Conservation (phyloP, 2,329 filamentous ascomycete genomes). For the Curvularia lunata region DNA sequence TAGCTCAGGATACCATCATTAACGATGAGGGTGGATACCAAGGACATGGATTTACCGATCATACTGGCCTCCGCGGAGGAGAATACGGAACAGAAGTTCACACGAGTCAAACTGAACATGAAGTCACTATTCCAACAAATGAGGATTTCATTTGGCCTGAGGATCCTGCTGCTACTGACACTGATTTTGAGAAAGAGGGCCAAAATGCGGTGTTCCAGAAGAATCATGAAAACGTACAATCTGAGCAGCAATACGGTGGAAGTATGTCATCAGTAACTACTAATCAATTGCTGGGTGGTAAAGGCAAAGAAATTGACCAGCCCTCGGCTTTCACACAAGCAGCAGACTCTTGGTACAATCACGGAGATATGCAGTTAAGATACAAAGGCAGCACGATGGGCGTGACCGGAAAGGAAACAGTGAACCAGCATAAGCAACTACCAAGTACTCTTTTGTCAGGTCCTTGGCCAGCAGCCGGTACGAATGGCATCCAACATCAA, state of each 20-base stretch:
- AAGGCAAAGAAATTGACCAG: background rate
- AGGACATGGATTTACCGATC: background rate
- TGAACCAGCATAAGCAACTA: background rate
- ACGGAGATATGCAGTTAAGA: background rate
- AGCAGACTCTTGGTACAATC: too few relatives aligned
- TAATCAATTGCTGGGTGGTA: background rate
- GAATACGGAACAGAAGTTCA: background rate
- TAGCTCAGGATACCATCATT: background rate
- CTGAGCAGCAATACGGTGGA: background rate
- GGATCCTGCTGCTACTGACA: background rate
- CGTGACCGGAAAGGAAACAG: background rate
- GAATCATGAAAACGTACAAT: background rate
- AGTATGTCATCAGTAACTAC: background rate
- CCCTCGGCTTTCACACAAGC: background rate
- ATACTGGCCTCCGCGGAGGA: background rate
- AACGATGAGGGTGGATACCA: background rate
- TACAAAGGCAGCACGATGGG: background rate
- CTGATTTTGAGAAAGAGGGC: background rate
- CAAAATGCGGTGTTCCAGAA: background rate
- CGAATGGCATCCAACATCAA: background rate
- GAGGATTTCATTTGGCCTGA: background rate
- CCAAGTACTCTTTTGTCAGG: background rate
- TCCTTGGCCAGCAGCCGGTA: background rate
- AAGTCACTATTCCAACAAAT: background rate
- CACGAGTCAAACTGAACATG: background rate